Conservation (phyloP, 495 filamentous ascomycete genomes). For the Delitschia confertaspora region DNA sequence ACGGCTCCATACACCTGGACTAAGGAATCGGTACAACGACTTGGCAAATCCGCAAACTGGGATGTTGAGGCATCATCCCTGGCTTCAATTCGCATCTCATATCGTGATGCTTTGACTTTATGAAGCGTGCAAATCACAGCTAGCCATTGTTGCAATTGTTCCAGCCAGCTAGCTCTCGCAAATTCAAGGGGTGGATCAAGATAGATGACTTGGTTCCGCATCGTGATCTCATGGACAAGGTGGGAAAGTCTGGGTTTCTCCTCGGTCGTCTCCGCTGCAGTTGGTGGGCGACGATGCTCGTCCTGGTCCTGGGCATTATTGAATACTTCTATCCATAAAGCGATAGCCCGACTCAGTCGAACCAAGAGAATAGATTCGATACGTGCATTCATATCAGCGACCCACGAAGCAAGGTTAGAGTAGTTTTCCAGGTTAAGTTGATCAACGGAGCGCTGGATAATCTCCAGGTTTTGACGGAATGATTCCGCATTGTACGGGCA, state of each 20-base stretch:
- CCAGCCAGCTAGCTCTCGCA: conserved; percentile 87
- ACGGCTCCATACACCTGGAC: conserved; percentile 69
- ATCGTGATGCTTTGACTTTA: conserved; percentile 87
- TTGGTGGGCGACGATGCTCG: conserved; percentile 39
- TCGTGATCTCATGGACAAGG: conserved; percentile 82
- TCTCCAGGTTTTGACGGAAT: conserved; percentile 72
- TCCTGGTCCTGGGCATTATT: conserved; percentile 38
- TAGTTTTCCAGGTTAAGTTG: conserved; percentile 93
- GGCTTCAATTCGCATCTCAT: conserved; percentile 71
- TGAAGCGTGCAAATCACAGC: conserved; percentile 84
- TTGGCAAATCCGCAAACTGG: conserved; percentile 79
- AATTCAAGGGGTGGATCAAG: conserved; percentile 87
- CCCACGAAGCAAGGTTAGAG: conserved; percentile 83
- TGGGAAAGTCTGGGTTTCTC: conserved; percentile 52
- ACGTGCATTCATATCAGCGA: conserved; percentile 69
- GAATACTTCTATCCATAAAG: conserved; percentile 78
- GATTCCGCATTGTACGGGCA: conserved; percentile 69
- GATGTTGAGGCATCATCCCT: conserved; percentile 52
- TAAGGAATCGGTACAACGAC: conserved; percentile 66
- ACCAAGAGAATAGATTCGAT: conserved; percentile 69
- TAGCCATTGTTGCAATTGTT: conserved; percentile 86
- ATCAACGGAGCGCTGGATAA: conserved; percentile 81
- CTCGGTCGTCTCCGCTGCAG: conserved; percentile 38
- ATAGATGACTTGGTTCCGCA: conserved; percentile 93
- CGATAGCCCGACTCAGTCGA: conserved; percentile 70